Evolutionary conservation across 805 yeast genomes (phyloP).

Genomic region (Candida sphagnicola): DNA sequence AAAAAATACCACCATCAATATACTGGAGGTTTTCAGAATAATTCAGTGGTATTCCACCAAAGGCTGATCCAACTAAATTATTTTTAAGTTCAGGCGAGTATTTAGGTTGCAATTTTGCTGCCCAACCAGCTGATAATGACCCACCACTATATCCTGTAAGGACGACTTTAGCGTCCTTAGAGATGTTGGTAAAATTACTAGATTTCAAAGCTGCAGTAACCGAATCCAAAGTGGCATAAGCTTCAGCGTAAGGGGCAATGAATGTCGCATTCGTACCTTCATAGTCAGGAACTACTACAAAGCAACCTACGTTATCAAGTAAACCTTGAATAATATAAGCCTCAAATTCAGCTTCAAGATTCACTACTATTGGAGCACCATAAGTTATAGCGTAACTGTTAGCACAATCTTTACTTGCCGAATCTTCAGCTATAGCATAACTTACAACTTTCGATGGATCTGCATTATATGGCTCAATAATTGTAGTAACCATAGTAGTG

Average conservation of each 20-base stretch:
- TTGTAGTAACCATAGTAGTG: constrained; percentile 14
- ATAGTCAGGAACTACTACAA: constrained; percentile 21
- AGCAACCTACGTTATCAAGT: constrained; percentile 13
- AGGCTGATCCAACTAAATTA: constrained; percentile 20
- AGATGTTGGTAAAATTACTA: constrained; percentile 14
- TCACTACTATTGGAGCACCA: constrained; percentile 48
- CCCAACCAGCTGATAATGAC: constrained; percentile 27
- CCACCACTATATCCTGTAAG: constrained; percentile 33
- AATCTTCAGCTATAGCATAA: constrained; percentile 20
- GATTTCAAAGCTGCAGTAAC: constrained; percentile 19
- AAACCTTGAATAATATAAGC: constrained; percentile 16
- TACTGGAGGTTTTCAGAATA: constrained; percentile 15
- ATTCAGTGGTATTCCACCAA: constrained; percentile 26
- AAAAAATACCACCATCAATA: constrained; percentile 16
- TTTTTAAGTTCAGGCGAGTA: constrained; percentile 24
- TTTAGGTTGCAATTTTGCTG: constrained; percentile 19
- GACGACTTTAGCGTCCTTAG: constrained; percentile 14
- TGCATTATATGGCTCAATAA: constrained; percentile 20
- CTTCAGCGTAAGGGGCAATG: constrained; percentile 14
- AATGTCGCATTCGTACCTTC: constrained; percentile 23
- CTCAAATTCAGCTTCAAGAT: constrained; percentile 42
- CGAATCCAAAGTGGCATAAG: constrained; percentile 23
- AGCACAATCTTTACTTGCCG: constrained; percentile 16
- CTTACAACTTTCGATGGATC: constrained; percentile 18
- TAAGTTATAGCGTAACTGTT: constrained; percentile 16